These are phyloP conservation scores for Solanum sejunctum DNA, from an alignment of 257 asterid species.

Conservation along the genomic window DNA sequence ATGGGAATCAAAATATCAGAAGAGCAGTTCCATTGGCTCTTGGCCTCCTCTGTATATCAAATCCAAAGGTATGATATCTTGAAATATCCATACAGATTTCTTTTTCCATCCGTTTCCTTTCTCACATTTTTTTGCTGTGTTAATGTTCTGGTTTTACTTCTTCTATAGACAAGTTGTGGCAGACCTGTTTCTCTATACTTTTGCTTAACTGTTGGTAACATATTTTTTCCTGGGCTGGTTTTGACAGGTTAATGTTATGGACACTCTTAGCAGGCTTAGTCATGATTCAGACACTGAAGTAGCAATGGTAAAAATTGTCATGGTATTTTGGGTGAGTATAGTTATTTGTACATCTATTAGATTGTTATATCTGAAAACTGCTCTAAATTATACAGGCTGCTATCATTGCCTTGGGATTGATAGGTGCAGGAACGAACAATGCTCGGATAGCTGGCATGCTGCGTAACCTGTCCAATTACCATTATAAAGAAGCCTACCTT, in stretches of 20 bases:
- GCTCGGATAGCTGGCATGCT: slow-evolving; percentile 96
- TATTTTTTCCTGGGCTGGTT: slow-evolving; percentile 1
- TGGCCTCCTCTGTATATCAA: slow-evolving; percentile 89
- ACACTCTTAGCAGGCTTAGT: slow-evolving; percentile 94
- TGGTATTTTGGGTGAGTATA: not conserved
- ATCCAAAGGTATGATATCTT: slow-evolving; percentile 52
- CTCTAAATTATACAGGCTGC: slow-evolving; percentile 50
- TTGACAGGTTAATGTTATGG: slow-evolving; percentile 90
- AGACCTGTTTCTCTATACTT: not conserved
- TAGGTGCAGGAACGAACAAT: slow-evolving; percentile 94
- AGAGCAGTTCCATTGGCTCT: slow-evolving; percentile 92
- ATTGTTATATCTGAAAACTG: not conserved
- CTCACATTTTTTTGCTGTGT: not conserved
- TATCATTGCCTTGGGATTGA: slow-evolving; percentile 70
- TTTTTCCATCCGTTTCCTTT: not conserved
- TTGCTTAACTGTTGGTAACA: not conserved
- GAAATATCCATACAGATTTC: not conserved
- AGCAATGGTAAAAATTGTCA: slow-evolving; percentile 6
- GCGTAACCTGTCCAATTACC: slow-evolving; percentile 79
- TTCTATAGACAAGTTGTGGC: not conserved
- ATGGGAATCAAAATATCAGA: slow-evolving; percentile 82
- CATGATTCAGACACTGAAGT: slow-evolving; percentile 93
- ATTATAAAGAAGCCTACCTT: slow-evolving; percentile 84
- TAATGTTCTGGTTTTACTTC: not conserved
- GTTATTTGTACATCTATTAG: not conserved